These are phyloP conservation scores for Alternaria brassicicola DNA, from an alignment of 2,329 filamentous ascomycete genomes.

Conservation along the genomic window DNA sequence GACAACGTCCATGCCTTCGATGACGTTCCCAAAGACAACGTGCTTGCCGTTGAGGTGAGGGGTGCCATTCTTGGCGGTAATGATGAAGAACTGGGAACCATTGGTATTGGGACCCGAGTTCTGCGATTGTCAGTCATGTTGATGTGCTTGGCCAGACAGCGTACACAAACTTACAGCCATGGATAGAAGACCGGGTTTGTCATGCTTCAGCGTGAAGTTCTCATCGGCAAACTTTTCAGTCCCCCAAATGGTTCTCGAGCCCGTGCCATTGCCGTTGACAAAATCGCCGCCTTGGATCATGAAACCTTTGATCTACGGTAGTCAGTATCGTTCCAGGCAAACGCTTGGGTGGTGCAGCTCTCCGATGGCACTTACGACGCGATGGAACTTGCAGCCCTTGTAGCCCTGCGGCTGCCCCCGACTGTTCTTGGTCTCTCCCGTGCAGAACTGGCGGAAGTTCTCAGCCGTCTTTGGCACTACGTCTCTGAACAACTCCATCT, in stretches of 20 bases:
- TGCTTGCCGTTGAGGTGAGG: conserved; percentile 92
- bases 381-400: conserved; percentile 92
- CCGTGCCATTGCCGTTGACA: conserved; percentile 88
- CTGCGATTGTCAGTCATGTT: conserved; percentile 51
- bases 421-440: conserved; percentile 83
- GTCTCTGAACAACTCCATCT: conserved; percentile 77
- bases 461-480: conserved; percentile 87
- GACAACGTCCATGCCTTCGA: conserved; percentile 89
- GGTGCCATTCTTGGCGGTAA: conserved; percentile 71
- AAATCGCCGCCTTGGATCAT: conserved; percentile 99
- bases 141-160: background rate
- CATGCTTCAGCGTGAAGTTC: conserved; percentile 82
- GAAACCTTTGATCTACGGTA: conserved; percentile 81
- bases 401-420: conserved; percentile 85
- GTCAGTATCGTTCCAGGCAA: conserved; percentile 10
- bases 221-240: conserved; percentile 86
- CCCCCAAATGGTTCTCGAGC: conserved; percentile 86
- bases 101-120: conserved; percentile 93
- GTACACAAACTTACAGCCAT: conserved; percentile 67
- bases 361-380: conserved; percentile 70
- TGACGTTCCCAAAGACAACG: conserved; percentile 90
- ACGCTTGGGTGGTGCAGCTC: background rate
- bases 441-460: conserved; percentile 97
- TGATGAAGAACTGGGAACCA: conserved; percentile 97
- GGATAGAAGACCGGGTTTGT: conserved; percentile 77